These are phyloP conservation scores for Trichomonas vaginalis DNA, from an alignment of 208 protist genomes.

Conservation along the genomic window DNA sequence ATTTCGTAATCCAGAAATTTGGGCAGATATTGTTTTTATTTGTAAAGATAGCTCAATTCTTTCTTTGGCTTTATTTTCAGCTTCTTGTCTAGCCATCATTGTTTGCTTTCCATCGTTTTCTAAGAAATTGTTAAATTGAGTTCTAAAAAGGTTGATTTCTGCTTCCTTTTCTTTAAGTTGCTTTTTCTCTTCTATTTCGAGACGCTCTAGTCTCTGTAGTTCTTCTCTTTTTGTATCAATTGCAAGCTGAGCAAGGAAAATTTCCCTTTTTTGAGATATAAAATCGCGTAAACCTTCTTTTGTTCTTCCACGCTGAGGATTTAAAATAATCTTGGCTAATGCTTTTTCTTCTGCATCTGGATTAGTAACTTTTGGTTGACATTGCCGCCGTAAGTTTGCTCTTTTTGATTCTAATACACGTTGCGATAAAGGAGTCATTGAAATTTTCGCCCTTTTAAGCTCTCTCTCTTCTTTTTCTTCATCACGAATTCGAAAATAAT, in stretches of 20 bases:
- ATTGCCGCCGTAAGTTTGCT: neutral
- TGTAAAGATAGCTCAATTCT: neutral
- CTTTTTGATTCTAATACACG: neutral
- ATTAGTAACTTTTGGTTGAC: neutral
- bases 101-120: neutral
- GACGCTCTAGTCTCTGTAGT: neutral
- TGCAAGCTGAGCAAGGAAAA: neutral
- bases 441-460: neutral
- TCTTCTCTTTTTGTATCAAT: slow-evolving; percentile 8
- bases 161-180: neutral
- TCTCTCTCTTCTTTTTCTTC: neutral
- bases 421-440: neutral
- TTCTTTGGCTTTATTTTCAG: neutral
- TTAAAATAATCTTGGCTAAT: neutral
- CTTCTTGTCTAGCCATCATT: neutral
- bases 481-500: neutral
- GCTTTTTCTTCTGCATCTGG: neutral
- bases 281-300: neutral
- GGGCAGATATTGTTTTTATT: neutral
- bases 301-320: neutral
- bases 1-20: neutral
- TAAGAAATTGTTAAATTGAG: neutral
- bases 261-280: neutral
- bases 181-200: neutral
- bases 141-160: neutral